A percentile compares a stretch with the other conserved stretches of the same genome.
Evolutionary conservation across 1,284 basidiomycete genomes (phyloP).

Genomic region (Cutaneotrichosporon cavernicola): DNA sequence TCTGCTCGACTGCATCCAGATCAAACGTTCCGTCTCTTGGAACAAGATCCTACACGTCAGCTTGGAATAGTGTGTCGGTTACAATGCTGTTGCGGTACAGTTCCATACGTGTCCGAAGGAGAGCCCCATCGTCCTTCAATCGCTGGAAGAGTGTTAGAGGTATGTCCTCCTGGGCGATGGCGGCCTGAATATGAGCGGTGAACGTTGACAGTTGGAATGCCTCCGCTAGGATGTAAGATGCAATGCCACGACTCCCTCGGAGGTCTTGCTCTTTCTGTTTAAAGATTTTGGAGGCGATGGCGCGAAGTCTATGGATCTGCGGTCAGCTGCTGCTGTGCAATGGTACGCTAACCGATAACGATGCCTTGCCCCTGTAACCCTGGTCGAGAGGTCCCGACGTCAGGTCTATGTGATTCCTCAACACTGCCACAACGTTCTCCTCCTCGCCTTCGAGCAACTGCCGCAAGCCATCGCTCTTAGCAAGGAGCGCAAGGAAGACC

Average conservation of each 20-base stretch:
- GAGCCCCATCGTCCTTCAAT: slow-evolving; percentile 19
- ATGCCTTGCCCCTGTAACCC: slow-evolving; percentile 22
- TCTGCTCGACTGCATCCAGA: slow-evolving; percentile 12
- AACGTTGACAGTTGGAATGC: slow-evolving; percentile 11
- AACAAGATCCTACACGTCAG: slow-evolving; percentile 16
- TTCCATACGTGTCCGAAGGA: slow-evolving; percentile 27
- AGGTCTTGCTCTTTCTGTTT: not conserved
- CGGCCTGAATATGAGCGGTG: not conserved
- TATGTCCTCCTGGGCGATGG: slow-evolving; percentile 1
- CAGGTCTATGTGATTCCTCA: slow-evolving; percentile 13
- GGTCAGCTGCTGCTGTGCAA: not conserved
- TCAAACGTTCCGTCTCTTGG: slow-evolving; percentile 16
- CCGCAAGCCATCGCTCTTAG: slow-evolving; percentile 23
- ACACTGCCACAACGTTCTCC: slow-evolving; percentile 10
- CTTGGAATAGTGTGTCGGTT: not conserved
- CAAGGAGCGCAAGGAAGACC: slow-evolving; percentile 33
- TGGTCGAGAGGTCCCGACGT: slow-evolving; percentile 30
- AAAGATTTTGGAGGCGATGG: slow-evolving; percentile 14
- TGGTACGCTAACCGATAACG: slow-evolving; percentile 21
- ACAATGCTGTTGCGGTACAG: slow-evolving; percentile 38
- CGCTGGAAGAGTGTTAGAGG: slow-evolving; percentile 11
- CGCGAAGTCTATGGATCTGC: slow-evolving; percentile 27
- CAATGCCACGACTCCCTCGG: slow-evolving; percentile 27
- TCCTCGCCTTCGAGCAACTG: slow-evolving; percentile 24
- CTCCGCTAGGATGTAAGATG: slow-evolving; percentile 22